Conservation (phyloP, 1,139 yeast species). For the Taiozyma sp. region DNA sequence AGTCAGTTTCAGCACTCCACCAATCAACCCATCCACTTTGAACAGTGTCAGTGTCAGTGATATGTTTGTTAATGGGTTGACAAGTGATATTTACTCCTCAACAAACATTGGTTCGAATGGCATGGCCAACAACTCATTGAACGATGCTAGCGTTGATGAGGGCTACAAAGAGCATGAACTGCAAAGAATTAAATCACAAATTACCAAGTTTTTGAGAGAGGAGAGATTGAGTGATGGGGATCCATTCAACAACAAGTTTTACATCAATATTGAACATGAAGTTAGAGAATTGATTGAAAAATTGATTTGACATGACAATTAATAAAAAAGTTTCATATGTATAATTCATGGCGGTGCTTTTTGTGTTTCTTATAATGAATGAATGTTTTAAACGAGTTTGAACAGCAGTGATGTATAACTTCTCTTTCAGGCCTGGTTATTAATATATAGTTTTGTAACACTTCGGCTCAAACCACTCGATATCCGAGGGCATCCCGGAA, state of each 20-base stretch:
- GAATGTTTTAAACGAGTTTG: background rate
- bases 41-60: slow-evolving; percentile 21
- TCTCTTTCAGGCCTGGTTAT: too few relatives aligned
- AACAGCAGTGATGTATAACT: background rate
- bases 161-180: slow-evolving; percentile 23
- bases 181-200: slow-evolving; percentile 24
- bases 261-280: slow-evolving; percentile 22
- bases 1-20: slow-evolving; percentile 15
- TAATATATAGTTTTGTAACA: too few relatives aligned
- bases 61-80: slow-evolving; percentile 23
- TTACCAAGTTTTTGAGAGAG: slow-evolving; percentile 22
- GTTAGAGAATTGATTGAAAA: slow-evolving; percentile 23
- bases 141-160: slow-evolving; percentile 16
- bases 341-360: background rate
- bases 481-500: background rate
- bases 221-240: slow-evolving; percentile 25
- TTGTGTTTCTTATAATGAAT: background rate
- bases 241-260: slow-evolving; percentile 23
- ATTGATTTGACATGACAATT: slow-evolving; percentile 6
- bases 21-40: slow-evolving; percentile 7
- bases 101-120: slow-evolving; percentile 1
- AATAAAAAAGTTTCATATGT: background rate
- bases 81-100: slow-evolving; percentile 14
- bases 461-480: background rate
- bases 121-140: slow-evolving; percentile 2